A percentile compares a stretch with the other conserved stretches of the same genome.
Conservation (phyloP, 2,329 filamentous ascomycete genomes). For the Claviceps spartinae region DNA sequence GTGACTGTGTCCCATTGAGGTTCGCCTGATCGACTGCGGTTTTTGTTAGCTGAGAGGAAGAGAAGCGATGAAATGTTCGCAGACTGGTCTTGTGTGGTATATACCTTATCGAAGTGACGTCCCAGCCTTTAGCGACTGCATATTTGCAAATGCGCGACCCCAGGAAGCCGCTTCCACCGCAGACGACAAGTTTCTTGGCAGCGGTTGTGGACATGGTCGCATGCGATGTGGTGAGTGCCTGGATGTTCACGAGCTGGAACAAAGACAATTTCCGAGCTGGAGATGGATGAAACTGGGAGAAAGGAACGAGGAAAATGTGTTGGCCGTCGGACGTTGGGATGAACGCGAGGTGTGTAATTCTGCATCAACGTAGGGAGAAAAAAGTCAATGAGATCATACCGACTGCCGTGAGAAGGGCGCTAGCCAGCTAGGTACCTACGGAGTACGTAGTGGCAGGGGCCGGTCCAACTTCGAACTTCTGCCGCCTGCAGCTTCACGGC, state of each 20-base stretch:
- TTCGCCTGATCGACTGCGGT: constrained; percentile 67
- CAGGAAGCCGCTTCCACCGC: constrained; percentile 86
- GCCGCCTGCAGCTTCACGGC: background rate
- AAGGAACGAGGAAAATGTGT: background rate
- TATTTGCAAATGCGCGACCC: constrained; percentile 83
- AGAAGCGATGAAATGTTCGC: too few relatives aligned
- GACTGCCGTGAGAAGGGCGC: background rate
- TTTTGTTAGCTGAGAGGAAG: background rate
- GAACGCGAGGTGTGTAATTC: background rate
- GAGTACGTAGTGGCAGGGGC: too few relatives aligned
- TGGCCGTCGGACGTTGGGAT: background rate
- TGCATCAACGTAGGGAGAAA: background rate
- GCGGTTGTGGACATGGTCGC: constrained; percentile 36
- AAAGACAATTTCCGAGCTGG: too few relatives aligned
- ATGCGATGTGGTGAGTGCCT: background rate
- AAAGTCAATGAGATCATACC: constrained; percentile 1
- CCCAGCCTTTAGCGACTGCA: constrained; percentile 74
- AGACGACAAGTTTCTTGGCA: constrained; percentile 70
- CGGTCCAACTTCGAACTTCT: too few relatives aligned
- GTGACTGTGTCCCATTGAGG: constrained; percentile 74
- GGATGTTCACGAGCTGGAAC: background rate
- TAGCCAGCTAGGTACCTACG: background rate
- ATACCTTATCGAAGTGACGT: constrained; percentile 86
- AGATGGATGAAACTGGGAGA: background rate
- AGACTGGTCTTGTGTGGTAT: background rate